Evolutionary conservation across 2,329 filamentous ascomycete species (phyloP).

Genomic region (Colletotrichum tamarilloi): DNA sequence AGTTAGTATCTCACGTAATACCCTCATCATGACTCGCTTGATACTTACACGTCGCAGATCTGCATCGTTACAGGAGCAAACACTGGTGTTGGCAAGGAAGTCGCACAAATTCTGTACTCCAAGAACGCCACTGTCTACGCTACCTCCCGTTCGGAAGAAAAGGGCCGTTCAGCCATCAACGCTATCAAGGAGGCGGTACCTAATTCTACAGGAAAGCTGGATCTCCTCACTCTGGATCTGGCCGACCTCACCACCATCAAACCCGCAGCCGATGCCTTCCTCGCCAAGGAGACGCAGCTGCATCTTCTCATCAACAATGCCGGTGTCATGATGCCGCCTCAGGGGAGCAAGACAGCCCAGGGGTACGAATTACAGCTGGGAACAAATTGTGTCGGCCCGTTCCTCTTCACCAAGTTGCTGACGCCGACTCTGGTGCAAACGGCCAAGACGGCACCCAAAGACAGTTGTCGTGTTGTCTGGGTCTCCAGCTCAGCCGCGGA

Average conservation of each 20-base stretch:
- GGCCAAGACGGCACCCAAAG: constrained; percentile 43
- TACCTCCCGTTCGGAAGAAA: constrained; percentile 59
- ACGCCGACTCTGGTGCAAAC: constrained; percentile 47
- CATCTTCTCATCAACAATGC: constrained; percentile 59
- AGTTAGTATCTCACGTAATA: constrained; percentile 34
- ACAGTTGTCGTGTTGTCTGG: constrained; percentile 48
- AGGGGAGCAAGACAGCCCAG: constrained; percentile 53
- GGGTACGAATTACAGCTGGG: constrained; percentile 56
- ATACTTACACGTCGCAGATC: constrained; percentile 45
- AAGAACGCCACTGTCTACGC: constrained; percentile 67
- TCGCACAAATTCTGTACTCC: constrained; percentile 64
- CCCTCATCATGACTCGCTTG: neutral
- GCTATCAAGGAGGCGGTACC: constrained; percentile 51
- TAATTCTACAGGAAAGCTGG: constrained; percentile 51
- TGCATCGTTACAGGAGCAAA: constrained; percentile 61
- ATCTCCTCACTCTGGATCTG: constrained; percentile 59
- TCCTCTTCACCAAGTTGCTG: constrained; percentile 52
- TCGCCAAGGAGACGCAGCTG: constrained; percentile 44
- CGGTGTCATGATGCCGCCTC: constrained; percentile 54
- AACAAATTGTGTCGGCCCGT: constrained; percentile 51
- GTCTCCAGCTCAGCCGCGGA: constrained; percentile 45
- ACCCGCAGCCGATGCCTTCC: constrained; percentile 45
- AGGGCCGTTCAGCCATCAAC: constrained; percentile 56
- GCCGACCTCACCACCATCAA: constrained; percentile 50
- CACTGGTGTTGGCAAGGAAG: constrained; percentile 61